Percentiles rank a stretch among this genome's conserved stretches.
Conservation (phyloP, 768 basidiomycete genomes). For the Suillus tomentosus region DNA sequence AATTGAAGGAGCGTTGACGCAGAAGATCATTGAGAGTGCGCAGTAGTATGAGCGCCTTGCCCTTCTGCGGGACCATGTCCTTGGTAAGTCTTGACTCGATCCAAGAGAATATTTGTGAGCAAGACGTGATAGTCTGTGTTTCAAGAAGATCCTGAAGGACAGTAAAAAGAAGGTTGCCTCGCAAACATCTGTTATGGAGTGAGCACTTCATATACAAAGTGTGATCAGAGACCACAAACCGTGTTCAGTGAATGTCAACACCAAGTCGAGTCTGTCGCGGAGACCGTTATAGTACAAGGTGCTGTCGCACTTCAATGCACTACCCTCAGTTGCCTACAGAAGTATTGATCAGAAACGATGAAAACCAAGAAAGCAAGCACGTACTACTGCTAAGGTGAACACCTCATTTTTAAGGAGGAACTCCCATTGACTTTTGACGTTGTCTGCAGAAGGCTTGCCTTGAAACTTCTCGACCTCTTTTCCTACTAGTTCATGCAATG, state of each 20-base stretch:
- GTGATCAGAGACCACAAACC: slow-evolving; percentile 44
- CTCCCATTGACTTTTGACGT: slow-evolving; percentile 75
- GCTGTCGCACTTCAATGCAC: slow-evolving; percentile 53
- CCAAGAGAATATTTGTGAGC: slow-evolving; percentile 88
- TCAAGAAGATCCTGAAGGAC: slow-evolving; percentile 83
- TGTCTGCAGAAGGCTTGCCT: slow-evolving; percentile 52
- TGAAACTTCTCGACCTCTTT: slow-evolving; percentile 46
- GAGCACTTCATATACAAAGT: neutral
- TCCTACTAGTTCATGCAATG: slow-evolving; percentile 52
- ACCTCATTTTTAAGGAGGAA: slow-evolving; percentile 69
- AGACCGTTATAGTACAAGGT: slow-evolving; percentile 63
- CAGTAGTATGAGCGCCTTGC: slow-evolving; percentile 82
- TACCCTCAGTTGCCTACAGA: slow-evolving; percentile 64
- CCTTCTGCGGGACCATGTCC: slow-evolving; percentile 82
- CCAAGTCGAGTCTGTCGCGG: slow-evolving; percentile 66
- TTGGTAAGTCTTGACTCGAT: slow-evolving; percentile 78
- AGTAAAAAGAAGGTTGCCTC: slow-evolving; percentile 70
- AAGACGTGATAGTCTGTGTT: slow-evolving; percentile 81
- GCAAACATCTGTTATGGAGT: slow-evolving; percentile 60
- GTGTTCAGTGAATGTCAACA: slow-evolving; percentile 75
- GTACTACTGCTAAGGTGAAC: slow-evolving; percentile 69
- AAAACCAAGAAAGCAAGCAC: slow-evolving; percentile 27
- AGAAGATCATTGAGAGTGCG: slow-evolving; percentile 87
- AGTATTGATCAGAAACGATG: neutral
- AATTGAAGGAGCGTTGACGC: slow-evolving; percentile 39